Evolutionary conservation across 2,329 filamentous ascomycete genomes (phyloP).

Genomic region (Mollisia scopiformis): DNA sequence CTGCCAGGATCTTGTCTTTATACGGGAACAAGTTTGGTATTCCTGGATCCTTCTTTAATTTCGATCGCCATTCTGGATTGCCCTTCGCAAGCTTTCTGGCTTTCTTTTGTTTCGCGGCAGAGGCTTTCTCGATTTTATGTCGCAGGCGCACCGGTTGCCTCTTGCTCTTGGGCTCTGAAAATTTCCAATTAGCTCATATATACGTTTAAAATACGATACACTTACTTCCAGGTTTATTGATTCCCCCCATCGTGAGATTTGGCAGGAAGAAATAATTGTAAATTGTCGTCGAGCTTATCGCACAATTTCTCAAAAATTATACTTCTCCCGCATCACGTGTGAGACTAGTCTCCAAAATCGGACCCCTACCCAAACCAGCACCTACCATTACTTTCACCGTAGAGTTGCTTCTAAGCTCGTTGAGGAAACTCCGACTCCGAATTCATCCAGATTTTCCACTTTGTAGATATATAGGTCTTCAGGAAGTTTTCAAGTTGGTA

Average conservation of each 20-base stretch:
- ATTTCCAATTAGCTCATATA: constrained; percentile 18
- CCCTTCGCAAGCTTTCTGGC: constrained; percentile 87
- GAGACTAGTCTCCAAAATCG: background rate
- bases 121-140: constrained; percentile 95
- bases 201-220: background rate
- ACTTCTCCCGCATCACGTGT: background rate
- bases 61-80: constrained; percentile 95
- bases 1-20: constrained; percentile 91
- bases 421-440: background rate
- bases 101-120: constrained; percentile 89
- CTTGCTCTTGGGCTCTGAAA: constrained; percentile 89
- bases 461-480: background rate
- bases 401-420: background rate
- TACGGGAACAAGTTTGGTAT: constrained; percentile 98
- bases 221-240: constrained; percentile 40
- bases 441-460: background rate
- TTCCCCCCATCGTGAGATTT: constrained; percentile 34
- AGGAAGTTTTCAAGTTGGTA: background rate
- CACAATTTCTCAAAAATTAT: background rate
- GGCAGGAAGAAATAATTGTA: background rate
- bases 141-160: constrained; percentile 85
- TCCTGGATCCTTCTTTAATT: constrained; percentile 95
- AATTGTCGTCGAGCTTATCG: constrained; percentile 2
- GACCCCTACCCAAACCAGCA: background rate
- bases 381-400: background rate